Conservation (phyloP, 176 grass and related monocot species). For the Dendrocalamus sinicus region DNA sequence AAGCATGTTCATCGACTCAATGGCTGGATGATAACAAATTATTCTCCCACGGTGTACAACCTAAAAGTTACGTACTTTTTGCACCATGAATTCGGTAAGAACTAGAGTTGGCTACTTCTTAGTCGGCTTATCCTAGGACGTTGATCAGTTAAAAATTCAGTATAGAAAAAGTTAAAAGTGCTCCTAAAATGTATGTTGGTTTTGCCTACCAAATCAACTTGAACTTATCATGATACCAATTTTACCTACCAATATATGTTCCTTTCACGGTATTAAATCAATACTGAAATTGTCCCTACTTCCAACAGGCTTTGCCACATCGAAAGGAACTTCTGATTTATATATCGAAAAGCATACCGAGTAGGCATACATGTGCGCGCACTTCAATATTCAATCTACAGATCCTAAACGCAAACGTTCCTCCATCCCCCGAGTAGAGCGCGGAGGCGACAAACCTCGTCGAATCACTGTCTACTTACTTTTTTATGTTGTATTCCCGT, state of each 20-base stretch:
- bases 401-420: not conserved
- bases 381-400: not conserved
- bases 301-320: constrained; percentile 13
- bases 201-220: constrained; percentile 13
- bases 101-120: no score
- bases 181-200: not conserved
- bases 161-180: not conserved
- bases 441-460: constrained; percentile 20
- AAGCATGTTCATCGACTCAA: not conserved
- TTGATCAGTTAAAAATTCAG: not conserved
- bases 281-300: not conserved
- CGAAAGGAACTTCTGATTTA: constrained; percentile 1
- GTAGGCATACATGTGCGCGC: not conserved
- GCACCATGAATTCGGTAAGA: no score
- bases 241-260: not conserved
- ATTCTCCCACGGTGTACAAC: no score
- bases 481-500: no score
- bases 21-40: no score
- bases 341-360: not conserved
- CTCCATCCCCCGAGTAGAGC: not conserved
- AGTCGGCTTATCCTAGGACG: not conserved
- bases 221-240: not conserved
- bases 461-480: constrained; percentile 14
- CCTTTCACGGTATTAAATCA: constrained; percentile 14
- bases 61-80: no score